Percentiles rank a stretch among this genome's conserved stretches.
Evolutionary conservation across 1,139 yeast genomes (phyloP).

Genomic region (Hyphopichia wangnamkhiaoensis): DNA sequence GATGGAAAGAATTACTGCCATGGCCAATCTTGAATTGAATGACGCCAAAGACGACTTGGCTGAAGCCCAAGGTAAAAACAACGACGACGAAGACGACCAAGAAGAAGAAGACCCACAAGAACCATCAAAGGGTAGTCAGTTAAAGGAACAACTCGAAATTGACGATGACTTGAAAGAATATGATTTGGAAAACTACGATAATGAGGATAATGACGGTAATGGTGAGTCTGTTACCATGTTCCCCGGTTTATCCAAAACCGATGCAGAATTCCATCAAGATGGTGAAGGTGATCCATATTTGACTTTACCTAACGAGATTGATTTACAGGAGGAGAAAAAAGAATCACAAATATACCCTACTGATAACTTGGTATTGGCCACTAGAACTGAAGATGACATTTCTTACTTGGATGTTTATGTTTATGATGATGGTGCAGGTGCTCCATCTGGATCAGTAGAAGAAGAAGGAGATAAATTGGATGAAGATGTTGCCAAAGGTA

Average conservation of each 20-base stretch:
- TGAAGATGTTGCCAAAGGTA: constrained; percentile 67
- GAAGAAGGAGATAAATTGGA: constrained; percentile 65
- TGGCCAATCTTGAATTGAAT: constrained; percentile 79
- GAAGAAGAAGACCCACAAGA: constrained; percentile 23
- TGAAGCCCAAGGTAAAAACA: constrained; percentile 28
- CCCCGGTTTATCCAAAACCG: constrained; percentile 64
- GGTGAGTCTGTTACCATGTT: constrained; percentile 62
- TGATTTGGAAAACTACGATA: constrained; percentile 82
- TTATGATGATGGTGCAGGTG: constrained; percentile 92
- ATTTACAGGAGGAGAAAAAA: constrained; percentile 67
- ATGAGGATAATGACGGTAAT: constrained; percentile 53
- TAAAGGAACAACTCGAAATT: constrained; percentile 55
- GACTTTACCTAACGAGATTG: constrained; percentile 68
- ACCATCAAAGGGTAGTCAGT: constrained; percentile 16
- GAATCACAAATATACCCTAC: constrained; percentile 88
- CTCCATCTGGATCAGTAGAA: constrained; percentile 62
- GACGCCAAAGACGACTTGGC: constrained; percentile 69
- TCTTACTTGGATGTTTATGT: constrained; percentile 91
- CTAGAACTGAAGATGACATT: constrained; percentile 95
- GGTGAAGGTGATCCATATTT: constrained; percentile 70
- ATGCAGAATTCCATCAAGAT: constrained; percentile 53
- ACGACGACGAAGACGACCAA: constrained; percentile 16
- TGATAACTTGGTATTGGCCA: constrained; percentile 85
- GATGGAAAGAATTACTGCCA: constrained; percentile 82
- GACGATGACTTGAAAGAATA: constrained; percentile 89